phyloP scores from a whole-genome alignment of 352 stramenopile genomes.

The Phytophthora sojae region DNA sequence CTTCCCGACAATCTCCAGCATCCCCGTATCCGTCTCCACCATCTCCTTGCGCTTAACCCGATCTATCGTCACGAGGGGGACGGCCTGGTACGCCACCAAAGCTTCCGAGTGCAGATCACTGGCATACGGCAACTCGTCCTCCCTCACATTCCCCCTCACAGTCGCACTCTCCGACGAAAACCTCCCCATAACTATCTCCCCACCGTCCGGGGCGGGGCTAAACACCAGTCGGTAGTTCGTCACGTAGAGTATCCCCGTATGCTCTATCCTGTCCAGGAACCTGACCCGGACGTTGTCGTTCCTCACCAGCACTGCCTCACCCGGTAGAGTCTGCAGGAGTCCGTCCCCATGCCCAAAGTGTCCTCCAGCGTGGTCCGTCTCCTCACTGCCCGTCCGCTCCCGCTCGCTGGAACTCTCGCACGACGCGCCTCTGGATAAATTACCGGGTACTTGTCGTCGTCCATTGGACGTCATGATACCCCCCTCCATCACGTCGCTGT shows the following conservation, averaged over 20 bases:
- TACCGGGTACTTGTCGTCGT: slow-evolving; percentile 18
- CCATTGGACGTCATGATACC: slow-evolving; percentile 43
- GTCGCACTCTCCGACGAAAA: slow-evolving; percentile 34
- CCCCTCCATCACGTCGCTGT: slow-evolving; percentile 29
- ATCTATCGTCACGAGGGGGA: slow-evolving; percentile 75
- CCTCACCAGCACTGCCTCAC: slow-evolving; percentile 70
- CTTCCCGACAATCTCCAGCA: slow-evolving; percentile 81
- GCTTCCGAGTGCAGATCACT: slow-evolving; percentile 52
- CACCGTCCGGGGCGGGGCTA: slow-evolving; percentile 43
- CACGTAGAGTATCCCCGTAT: slow-evolving; percentile 73
- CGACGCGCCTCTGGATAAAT: slow-evolving; percentile 14
- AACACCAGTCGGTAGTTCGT: slow-evolving; percentile 88
- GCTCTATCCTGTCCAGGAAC: slow-evolving; percentile 58
- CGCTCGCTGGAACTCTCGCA: slow-evolving; percentile 27
- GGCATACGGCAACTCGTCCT: slow-evolving; percentile 55
- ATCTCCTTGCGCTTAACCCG: slow-evolving; percentile 81
- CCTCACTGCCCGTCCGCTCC: slow-evolving; percentile 36
- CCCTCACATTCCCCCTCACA: slow-evolving; percentile 35
- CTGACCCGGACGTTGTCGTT: slow-evolving; percentile 68
- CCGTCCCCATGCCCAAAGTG: slow-evolving; percentile 14
- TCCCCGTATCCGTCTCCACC: slow-evolving; percentile 73
- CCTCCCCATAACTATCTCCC: slow-evolving; percentile 17
- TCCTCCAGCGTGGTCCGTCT: slow-evolving; percentile 33
- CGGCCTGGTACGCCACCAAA: slow-evolving; percentile 69
- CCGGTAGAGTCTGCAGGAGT: slow-evolving; percentile 64